phyloP scores from a whole-genome alignment of 768 basidiomycete species.

The Kwoniella sp. region DNA sequence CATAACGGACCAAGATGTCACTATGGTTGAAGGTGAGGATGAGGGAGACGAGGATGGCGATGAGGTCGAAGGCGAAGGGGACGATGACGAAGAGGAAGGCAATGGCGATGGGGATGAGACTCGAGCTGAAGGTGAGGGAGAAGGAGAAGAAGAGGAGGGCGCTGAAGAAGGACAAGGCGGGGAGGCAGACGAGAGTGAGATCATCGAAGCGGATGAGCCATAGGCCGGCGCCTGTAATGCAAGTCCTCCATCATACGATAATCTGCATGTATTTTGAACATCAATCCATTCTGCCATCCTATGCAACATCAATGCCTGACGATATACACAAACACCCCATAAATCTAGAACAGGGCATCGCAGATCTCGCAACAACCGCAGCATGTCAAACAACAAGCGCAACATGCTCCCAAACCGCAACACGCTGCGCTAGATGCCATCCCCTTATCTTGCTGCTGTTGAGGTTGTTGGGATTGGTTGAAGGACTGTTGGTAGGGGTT shows the following conservation, averaged over 20 bases:
- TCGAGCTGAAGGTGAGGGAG: slow-evolving; percentile 57
- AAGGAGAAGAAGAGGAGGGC: slow-evolving; percentile 33
- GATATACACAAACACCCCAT: neutral
- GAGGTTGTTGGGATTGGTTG: slow-evolving; percentile 10
- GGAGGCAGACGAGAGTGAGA: neutral
- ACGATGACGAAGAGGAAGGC: slow-evolving; percentile 45
- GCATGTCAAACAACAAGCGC: slow-evolving; percentile 11
- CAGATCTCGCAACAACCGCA: slow-evolving; percentile 21
- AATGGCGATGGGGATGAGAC: slow-evolving; percentile 52
- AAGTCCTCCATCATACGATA: neutral
- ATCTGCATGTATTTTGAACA: neutral
- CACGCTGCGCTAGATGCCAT: slow-evolving; percentile 14
- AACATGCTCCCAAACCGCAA: slow-evolving; percentile 25
- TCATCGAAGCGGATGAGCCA: neutral
- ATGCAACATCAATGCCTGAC: neutral
- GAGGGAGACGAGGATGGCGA: slow-evolving; percentile 43
- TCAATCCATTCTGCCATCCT: too few species aligned
- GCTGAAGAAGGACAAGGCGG: slow-evolving; percentile 3
- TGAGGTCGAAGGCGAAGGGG: slow-evolving; percentile 36
- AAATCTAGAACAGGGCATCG: slow-evolving; percentile 17
- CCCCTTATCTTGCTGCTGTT: slow-evolving; percentile 9
- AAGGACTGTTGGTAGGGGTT: slow-evolving; percentile 12
- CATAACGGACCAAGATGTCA: neutral
- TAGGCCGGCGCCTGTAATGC: neutral
- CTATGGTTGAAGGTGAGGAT: slow-evolving; percentile 26